Conservation (phyloP, 176 grass and related monocot genomes). For the Aegilops umbellulata region DNA sequence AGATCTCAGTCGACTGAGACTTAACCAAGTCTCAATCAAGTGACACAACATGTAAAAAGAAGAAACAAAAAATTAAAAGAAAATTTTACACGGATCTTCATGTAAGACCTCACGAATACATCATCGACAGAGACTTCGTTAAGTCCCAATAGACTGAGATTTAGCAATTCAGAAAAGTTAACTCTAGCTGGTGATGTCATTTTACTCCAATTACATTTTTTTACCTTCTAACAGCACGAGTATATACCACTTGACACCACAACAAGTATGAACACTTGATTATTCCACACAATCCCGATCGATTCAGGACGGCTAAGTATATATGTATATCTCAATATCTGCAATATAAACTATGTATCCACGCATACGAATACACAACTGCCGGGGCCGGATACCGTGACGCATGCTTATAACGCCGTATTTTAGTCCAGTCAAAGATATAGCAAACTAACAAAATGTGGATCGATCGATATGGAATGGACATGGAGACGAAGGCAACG, state of each 20-base stretch:
- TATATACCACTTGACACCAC: not conserved
- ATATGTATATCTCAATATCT: not conserved
- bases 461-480: not conserved
- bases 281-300: not conserved
- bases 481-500: no score
- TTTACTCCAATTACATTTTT: not conserved
- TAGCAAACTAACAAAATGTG: not conserved
- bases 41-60: no score
- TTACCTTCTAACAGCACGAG: not conserved
- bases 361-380: not conserved
- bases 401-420: not conserved
- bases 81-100: no score
- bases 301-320: not conserved
- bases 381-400: not conserved
- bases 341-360: not conserved
- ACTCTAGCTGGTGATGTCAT: not conserved
- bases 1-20: no score
- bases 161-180: not conserved
- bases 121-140: no score
- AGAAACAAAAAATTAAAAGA: no score
- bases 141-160: no score
- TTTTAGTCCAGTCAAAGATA: not conserved
- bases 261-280: not conserved
- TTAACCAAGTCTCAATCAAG: no score
- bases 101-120: no score